phyloP scores from a whole-genome alignment of 148 eudicot genomes.

The Rhododendron henanense region DNA sequence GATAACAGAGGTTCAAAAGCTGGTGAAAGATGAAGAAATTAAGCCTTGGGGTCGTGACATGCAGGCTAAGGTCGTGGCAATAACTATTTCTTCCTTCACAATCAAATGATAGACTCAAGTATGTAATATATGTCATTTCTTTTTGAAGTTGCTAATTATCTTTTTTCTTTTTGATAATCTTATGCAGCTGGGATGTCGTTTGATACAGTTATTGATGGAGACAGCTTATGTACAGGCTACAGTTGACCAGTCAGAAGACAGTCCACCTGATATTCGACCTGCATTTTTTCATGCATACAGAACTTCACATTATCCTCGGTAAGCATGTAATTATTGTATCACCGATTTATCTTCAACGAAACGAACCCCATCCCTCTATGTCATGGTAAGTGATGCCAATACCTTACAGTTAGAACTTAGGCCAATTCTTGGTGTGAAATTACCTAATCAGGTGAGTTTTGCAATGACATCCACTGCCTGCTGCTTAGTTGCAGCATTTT shows the following conservation, averaged over 20 bases:
- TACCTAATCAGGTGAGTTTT: not conserved
- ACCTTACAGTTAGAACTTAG: not conserved
- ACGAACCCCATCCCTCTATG: not conserved
- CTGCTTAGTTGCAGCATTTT: not conserved
- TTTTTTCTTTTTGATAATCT: constrained; percentile 16
- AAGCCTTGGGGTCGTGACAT: constrained; percentile 75
- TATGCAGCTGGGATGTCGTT: constrained; percentile 79
- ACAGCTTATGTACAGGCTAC: constrained; percentile 83
- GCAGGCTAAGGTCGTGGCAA: constrained; percentile 72
- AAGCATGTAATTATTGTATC: constrained; percentile 27
- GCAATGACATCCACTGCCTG: not conserved
- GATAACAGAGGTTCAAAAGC: constrained; percentile 54
- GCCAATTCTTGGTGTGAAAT: not conserved
- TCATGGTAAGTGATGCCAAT: constrained; percentile 10
- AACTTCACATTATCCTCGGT: constrained; percentile 57
- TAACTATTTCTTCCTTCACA: constrained; percentile 1
- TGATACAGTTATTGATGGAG: constrained; percentile 72
- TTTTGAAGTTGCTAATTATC: constrained; percentile 8
- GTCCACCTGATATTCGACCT: constrained; percentile 85
- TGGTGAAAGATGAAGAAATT: constrained; percentile 57
- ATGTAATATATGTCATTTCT: not conserved
- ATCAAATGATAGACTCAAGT: not conserved
- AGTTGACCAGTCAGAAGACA: constrained; percentile 47
- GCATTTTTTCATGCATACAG: constrained; percentile 73
- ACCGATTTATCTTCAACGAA: constrained; percentile 12